Conservation (phyloP, 2,329 filamentous ascomycete genomes). For the Aureobasidium sp. region DNA sequence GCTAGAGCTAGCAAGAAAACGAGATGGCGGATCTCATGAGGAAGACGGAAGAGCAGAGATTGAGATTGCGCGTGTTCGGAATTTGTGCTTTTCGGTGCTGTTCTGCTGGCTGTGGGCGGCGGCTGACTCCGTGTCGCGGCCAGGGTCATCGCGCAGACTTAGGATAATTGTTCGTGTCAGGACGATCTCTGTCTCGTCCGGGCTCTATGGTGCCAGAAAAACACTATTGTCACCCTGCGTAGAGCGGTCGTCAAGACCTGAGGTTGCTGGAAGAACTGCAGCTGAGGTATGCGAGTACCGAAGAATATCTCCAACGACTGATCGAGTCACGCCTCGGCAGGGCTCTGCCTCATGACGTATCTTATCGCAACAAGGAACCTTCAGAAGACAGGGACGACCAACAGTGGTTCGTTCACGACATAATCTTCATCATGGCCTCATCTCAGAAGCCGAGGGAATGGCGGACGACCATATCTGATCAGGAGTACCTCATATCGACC, state of each 20-base stretch:
- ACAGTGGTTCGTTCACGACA: not conserved
- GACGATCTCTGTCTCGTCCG: not conserved
- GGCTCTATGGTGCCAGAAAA: not conserved
- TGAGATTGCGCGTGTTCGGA: not conserved
- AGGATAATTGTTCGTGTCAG: not conserved
- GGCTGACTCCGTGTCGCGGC: not conserved
- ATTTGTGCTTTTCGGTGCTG: not conserved
- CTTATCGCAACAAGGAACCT: not conserved
- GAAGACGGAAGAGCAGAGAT: slow-evolving; percentile 12
- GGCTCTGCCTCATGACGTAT: slow-evolving; percentile 5
- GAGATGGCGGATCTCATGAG: slow-evolving; percentile 14
- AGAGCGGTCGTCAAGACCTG: not conserved
- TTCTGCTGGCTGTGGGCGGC: not conserved
- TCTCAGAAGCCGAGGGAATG: not conserved
- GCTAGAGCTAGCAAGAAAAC: slow-evolving; percentile 14
- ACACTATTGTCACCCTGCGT: not conserved
- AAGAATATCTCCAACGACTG: not conserved
- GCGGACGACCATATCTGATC: not conserved
- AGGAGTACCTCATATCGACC: slow-evolving; percentile 17
- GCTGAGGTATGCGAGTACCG: not conserved
- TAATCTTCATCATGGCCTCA: not conserved
- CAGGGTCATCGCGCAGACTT: slow-evolving; percentile 1
- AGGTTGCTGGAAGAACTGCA: not conserved
- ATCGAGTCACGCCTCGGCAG: not conserved
- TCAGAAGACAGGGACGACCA: not conserved